Evolutionary conservation across 495 filamentous ascomycete species (phyloP).

Genomic region (Penicillium maclennaniae): DNA sequence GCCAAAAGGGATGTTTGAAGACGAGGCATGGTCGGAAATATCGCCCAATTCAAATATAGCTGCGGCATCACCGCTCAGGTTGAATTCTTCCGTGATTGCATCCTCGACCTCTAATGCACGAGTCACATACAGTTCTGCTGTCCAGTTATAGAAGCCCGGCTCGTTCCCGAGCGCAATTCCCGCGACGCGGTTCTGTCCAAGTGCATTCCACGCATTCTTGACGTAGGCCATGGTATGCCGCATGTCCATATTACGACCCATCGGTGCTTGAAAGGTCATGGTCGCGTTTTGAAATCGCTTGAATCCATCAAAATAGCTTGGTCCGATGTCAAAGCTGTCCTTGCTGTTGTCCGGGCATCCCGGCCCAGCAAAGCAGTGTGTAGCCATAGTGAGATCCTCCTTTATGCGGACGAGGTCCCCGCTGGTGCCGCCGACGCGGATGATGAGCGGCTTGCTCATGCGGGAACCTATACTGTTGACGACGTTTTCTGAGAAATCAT

Average conservation of each 20-base stretch:
- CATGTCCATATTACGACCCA: slow-evolving; percentile 11
- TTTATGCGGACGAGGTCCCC: slow-evolving; percentile 11
- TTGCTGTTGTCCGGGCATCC: background rate
- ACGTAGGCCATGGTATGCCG: slow-evolving; percentile 13
- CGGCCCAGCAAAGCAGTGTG: background rate
- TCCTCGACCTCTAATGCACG: no score
- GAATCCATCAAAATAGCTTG: slow-evolving; percentile 21
- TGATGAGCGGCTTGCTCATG: slow-evolving; percentile 13
- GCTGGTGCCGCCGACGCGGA: slow-evolving; percentile 23
- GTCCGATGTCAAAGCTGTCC: slow-evolving; percentile 14
- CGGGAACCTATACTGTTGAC: slow-evolving; percentile 17
- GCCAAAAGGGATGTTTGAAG: no score
- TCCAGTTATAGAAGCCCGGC: slow-evolving; percentile 10
- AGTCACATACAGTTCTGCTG: no score
- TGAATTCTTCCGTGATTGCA: no score
- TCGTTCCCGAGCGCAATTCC: slow-evolving; percentile 28
- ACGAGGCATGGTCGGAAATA: no score
- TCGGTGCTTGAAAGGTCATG: slow-evolving; percentile 25
- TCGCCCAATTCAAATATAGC: no score
- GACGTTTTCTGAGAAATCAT: slow-evolving; percentile 18
- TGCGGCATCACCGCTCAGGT: no score
- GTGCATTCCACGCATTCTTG: slow-evolving; percentile 9
- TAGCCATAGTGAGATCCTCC: background rate
- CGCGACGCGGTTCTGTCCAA: slow-evolving; percentile 15
- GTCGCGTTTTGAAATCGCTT: slow-evolving; percentile 8